Evolutionary conservation across 2,329 filamentous ascomycete species (phyloP), one percentile per base, ranked within the genome.

Genomic region (Akanthomyces dipterigenus): DNA sequence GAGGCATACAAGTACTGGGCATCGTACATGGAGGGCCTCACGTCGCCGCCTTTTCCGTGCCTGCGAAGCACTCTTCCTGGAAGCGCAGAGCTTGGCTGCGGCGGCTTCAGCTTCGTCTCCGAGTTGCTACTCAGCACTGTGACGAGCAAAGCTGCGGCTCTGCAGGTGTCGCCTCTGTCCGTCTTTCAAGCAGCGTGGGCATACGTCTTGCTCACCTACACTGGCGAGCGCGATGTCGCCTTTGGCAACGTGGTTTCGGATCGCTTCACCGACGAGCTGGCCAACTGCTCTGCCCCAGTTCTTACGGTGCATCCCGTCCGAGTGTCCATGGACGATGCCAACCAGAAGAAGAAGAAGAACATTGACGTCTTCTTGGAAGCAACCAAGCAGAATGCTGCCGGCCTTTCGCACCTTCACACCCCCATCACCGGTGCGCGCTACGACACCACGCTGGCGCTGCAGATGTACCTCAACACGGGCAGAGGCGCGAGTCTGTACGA

Each of bases 201-300:
- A 54, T 42, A 54, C 22, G 50, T 54, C 11, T 28, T 54, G 34
- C 36, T 54, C 36, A 54, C 36, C 5, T 54, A 54, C 28, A 54
- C 50, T 16, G 50, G 50, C n/a, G 50, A 54, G 42, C 50, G 50
- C 26, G 50, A 54, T 42, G 26, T 54, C 26, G 50, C 50, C 40
- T 54, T 54, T 54, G 50, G 50, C 12, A 54, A 54, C 22, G 50
- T 54, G 40, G 50, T 54, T 28, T 54, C 50, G 50, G 50, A 54
- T 42, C 31, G 50, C 20, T 54, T 54, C 50, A 54, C 50, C 36
- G 50, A 54, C 22, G 50, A 54, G 11, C 50, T 54, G 34, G 50
- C 50, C 36, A 54, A 54, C 22, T 54, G 50, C 42, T 54, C 50
- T 54, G 50, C 50, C 34, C 34, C 50, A 24, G 31, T 54, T 6